These are phyloP conservation scores for Cutaneotrichosporon cavernicola DNA, from an alignment of 1,284 basidiomycete genomes.

Conservation along the genomic window DNA sequence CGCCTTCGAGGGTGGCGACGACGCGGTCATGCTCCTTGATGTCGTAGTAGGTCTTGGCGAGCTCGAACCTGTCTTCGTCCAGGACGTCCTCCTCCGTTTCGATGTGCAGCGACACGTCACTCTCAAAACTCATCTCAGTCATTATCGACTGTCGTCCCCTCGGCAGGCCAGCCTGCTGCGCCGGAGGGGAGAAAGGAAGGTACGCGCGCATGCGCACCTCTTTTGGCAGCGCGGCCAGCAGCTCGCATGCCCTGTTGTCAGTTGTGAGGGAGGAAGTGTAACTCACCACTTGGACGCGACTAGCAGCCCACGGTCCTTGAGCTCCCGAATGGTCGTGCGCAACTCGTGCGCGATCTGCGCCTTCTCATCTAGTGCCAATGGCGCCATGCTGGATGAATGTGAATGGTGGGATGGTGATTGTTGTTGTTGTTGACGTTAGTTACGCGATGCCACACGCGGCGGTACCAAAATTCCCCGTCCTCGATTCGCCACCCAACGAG, in stretches of 20 bases:
- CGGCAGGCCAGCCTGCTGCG: conserved; percentile 30
- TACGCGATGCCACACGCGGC: conserved; percentile 7
- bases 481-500: conserved; percentile 15
- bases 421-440: conserved; percentile 14
- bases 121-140: conserved; percentile 17
- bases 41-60: conserved; percentile 75
- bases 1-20: conserved; percentile 63
- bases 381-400: conserved; percentile 1
- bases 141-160: background rate
- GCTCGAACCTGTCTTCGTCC: conserved; percentile 59
- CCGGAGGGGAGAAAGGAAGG: conserved; percentile 46
- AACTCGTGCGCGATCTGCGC: conserved; percentile 50
- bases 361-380: conserved; percentile 7
- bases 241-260: conserved; percentile 49
- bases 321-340: conserved; percentile 44
- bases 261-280: background rate
- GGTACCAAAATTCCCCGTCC: background rate
- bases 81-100: conserved; percentile 61
- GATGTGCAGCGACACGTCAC: conserved; percentile 17
- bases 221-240: conserved; percentile 47
- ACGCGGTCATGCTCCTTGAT: conserved; percentile 77
- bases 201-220: conserved; percentile 40
- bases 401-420: background rate
- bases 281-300: conserved; percentile 52
- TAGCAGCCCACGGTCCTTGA: conserved; percentile 50